Conservation (phyloP, 148 eudicot genomes). For the Dianthus caryophyllus region DNA sequence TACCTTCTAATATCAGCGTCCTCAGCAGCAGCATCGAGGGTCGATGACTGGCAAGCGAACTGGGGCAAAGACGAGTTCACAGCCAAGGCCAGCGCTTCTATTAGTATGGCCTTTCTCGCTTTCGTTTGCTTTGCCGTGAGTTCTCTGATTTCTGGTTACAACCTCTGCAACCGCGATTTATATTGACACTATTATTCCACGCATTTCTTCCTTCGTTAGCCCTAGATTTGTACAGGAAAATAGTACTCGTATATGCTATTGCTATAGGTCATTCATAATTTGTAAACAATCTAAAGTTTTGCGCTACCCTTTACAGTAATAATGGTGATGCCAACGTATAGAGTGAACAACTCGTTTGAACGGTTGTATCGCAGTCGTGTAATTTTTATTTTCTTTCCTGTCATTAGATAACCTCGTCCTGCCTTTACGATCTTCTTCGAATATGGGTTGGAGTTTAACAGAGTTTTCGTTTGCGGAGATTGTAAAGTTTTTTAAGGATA, state of each 20-base stretch:
- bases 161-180: conserved; percentile 54
- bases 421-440: too few relatives aligned
- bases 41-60: conserved; percentile 70
- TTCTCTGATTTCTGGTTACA: conserved; percentile 84
- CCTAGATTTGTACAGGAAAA: conserved; percentile 33
- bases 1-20: conserved; percentile 92
- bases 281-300: conserved; percentile 22
- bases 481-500: too few relatives aligned
- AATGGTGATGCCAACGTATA: conserved; percentile 7
- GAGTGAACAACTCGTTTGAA: too few relatives aligned
- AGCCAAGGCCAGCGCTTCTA: conserved; percentile 64
- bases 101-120: conserved; percentile 78
- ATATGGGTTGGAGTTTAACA: too few relatives aligned
- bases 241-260: too few relatives aligned
- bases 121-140: conserved; percentile 71
- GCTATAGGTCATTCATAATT: conserved; percentile 9
- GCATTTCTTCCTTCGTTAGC: conserved; percentile 13
- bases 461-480: too few relatives aligned
- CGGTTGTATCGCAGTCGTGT: too few relatives aligned
- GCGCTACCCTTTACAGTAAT: conserved; percentile 11
- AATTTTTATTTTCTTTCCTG: too few relatives aligned
- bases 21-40: conserved; percentile 84
- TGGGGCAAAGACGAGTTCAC: conserved; percentile 97
- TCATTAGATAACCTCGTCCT: too few relatives aligned
- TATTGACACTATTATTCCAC: conserved; percentile 29